Evolutionary conservation across 2,329 filamentous ascomycete species (phyloP), one percentile per base, ranked within the genome.

Genomic region (Fusarium brevicatenulatum): DNA sequence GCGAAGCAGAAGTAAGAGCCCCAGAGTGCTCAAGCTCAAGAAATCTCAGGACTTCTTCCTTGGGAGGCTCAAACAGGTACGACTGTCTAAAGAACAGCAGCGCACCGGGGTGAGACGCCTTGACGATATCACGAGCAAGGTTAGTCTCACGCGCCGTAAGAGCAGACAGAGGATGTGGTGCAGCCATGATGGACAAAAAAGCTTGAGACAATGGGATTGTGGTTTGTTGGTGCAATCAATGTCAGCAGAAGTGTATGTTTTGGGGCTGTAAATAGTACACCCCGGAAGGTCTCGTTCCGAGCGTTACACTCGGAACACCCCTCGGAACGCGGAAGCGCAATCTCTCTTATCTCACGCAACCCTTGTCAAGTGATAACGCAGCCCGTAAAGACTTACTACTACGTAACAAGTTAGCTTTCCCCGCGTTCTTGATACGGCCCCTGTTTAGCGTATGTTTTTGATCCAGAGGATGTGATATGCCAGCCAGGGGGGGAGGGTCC

Each of bases 61-160:
- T 90, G 0, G 81, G 80, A 0, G 87, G 87, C 71, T 90, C 87
- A 16, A 79, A 78, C 6, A 89, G 80, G 3, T 85, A 87, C 58
- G 88, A 85, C 37, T 85, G 83, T 15, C 87, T 83, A 72, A 89
- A 90, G 62, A 84, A 81, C 10, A 83, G 67, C 1, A 78, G 69
- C 1, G 79, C 66, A 6, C 75, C 78, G 4, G 79, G 72, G 34
- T 82, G 76, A 12, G 77, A 64, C 7, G 63, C 60, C 19, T 80
- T 69, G 9, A 85, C 80, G 5, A 79, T 67, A 43, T 80, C 76
- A 5, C 82, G 81, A 1, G 84, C 82, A 53, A 78, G 68, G 54
- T 81, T 72, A 32, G 77, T 81, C 66, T 82, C 81, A 16, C 72
- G 63, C 39, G 72, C 25, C 21, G 70, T 73, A 8, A 82, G 72